phyloP scores from a whole-genome alignment of 2,329 filamentous ascomycete genomes.

The Seiridium cupressi region DNA sequence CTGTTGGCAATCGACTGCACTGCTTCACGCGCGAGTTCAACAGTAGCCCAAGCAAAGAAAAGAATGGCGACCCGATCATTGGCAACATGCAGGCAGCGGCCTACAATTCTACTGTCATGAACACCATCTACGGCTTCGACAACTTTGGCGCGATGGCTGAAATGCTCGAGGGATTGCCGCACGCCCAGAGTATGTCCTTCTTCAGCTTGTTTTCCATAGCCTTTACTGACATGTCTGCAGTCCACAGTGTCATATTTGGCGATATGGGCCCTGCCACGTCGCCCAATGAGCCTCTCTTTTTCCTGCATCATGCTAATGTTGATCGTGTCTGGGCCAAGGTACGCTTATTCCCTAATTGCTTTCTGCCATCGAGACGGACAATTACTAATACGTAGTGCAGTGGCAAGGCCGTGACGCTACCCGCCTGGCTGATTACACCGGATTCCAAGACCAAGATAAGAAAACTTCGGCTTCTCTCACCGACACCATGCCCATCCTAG shows the following conservation, averaged over 20 bases:
- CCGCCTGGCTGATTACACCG: slow-evolving; percentile 2
- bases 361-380: not conserved
- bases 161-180: slow-evolving; percentile 1
- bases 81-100: slow-evolving; percentile 26
- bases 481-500: slow-evolving; percentile 28
- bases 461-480: slow-evolving; percentile 7
- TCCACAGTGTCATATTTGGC: slow-evolving; percentile 9
- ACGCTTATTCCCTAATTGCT: not conserved
- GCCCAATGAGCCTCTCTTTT: slow-evolving; percentile 22
- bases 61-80: slow-evolving; percentile 12
- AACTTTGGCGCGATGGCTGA: slow-evolving; percentile 16
- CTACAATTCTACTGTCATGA: slow-evolving; percentile 19
- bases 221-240: not conserved
- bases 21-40: slow-evolving; percentile 20
- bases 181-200: not conserved
- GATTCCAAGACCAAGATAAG: not conserved
- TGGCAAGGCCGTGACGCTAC: slow-evolving; percentile 28
- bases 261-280: slow-evolving; percentile 12
- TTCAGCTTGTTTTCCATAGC: not conserved
- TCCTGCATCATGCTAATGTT: slow-evolving; percentile 22
- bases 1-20: slow-evolving; percentile 12
- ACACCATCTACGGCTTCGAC: slow-evolving; percentile 16
- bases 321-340: slow-evolving; percentile 23
- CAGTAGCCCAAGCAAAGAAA: not conserved
- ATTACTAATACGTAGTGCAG: slow-evolving; percentile 8